phyloP scores from a whole-genome alignment of 805 yeast genomes.

The Pichia cephalocereana region DNA sequence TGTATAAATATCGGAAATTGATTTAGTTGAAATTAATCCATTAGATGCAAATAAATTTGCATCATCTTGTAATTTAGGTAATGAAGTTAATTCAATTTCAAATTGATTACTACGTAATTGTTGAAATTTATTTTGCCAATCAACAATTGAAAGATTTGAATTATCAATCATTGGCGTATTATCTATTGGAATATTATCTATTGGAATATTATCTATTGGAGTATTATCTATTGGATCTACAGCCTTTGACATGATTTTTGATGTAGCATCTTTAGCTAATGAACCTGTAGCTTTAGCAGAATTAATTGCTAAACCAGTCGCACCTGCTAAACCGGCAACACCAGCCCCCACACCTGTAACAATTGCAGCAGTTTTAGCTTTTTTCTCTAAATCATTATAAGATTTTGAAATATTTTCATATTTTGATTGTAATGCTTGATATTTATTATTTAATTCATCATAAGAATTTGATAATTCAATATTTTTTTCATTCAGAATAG shows the following conservation, averaged over 20 bases:
- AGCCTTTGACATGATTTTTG: too few species aligned
- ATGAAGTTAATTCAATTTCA: constrained; percentile 5
- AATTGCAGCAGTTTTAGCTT: background rate
- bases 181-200: too few species aligned
- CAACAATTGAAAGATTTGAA: constrained; percentile 17
- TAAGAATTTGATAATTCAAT: constrained; percentile 9
- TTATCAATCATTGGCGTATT: background rate
- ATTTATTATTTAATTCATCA: constrained; percentile 1
- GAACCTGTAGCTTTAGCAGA: too few species aligned
- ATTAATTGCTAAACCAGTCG: background rate
- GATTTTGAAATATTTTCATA: background rate
- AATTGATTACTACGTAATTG: constrained; percentile 29
- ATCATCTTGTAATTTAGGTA: background rate
- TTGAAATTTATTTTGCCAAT: constrained; percentile 46
- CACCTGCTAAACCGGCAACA: background rate
- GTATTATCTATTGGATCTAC: background rate
- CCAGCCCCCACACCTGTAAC: background rate
- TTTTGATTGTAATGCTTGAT: background rate
- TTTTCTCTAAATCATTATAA: background rate
- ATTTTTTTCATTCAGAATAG: constrained; percentile 6
- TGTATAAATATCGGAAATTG: constrained; percentile 38
- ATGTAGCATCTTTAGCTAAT: too few species aligned
- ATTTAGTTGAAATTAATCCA: constrained; percentile 40
- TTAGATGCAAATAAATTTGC: constrained; percentile 10
- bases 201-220: too few species aligned